Evolutionary conservation across 2,329 filamentous ascomycete species (phyloP), one percentile per base, ranked within the genome.

Genomic region (Ophiostoma sp.): DNA sequence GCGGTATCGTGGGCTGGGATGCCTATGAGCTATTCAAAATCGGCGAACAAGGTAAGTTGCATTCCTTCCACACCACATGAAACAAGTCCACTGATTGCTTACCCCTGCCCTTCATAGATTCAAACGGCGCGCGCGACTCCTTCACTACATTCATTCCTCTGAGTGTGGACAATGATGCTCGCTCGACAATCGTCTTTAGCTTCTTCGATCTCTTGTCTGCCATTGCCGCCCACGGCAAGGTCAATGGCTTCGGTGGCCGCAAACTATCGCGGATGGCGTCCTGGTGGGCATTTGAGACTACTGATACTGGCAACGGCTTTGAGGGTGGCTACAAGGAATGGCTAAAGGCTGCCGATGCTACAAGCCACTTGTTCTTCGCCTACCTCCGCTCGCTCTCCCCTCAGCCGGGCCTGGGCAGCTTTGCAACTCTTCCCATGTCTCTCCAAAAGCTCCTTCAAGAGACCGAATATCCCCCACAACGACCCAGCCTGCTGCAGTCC

Each of bases 211-310:
- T 99, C 0, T 81, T 99, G 62, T 88, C 94, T 3, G 92, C 94
- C 7, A 87, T 97, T 73, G 93, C 95, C 45, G 95, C 95, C 14
- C 92, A 97, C 75, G 92, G 92, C 73, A 98, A 98, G 80, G 87
- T 83, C 67, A 99, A 99, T 77, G 95, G 95, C 60, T 86, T 99
- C 71, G 92, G 93, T 70, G 95, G 95, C 40, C 88, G 93, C 72
- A 98, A 98, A 78, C 84, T 99, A 67, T 98, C 95, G 9, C 87
- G 95, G 73, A 92, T 96, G 84, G 95, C 94, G 55, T 93, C 93
- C 63, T 99, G 95, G 95, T 99, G 95, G 95, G 93, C 94, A 0
- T 99, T 99, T 76, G 94, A 97, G 75, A 92, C 96, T 73, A 86
- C 83, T 64, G 93, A 98, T 76, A 88, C 88, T 6, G 91, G 90